These are phyloP conservation scores for Cladosporium colombiae DNA, from an alignment of 2,329 filamentous ascomycete genomes.

Conservation along the genomic window DNA sequence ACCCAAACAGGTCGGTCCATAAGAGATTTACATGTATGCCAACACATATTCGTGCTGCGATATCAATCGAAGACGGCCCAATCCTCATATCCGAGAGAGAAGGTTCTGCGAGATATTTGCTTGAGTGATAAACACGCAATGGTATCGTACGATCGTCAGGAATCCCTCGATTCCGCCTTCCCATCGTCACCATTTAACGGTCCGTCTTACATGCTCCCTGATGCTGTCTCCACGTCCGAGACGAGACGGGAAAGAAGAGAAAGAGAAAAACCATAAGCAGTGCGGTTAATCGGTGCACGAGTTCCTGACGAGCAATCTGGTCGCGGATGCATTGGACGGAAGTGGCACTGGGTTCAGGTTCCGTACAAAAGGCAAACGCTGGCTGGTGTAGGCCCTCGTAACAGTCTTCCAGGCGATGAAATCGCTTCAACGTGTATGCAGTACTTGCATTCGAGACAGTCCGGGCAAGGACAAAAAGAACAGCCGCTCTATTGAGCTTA, in stretches of 20 bases:
- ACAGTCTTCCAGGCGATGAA: neutral
- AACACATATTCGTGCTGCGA: neutral
- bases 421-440: constrained; percentile 24
- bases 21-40: neutral
- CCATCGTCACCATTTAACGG: neutral
- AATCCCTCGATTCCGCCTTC: neutral
- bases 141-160: neutral
- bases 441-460: neutral
- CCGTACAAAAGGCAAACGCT: neutral
- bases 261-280: neutral
- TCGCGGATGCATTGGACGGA: neutral
- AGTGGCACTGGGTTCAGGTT: neutral
- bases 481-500: constrained; percentile 2
- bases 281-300: neutral
- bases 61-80: neutral
- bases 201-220: neutral
- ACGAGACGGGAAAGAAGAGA: neutral
- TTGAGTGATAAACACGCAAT: neutral
- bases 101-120: neutral
- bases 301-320: neutral
- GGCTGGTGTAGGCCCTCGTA: neutral
- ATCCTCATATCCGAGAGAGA: neutral
- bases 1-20: neutral
- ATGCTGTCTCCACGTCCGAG: neutral
- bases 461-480: neutral